Evolutionary conservation across 148 eudicot species (phyloP).

Genomic region (Selenicereus undatus): DNA sequence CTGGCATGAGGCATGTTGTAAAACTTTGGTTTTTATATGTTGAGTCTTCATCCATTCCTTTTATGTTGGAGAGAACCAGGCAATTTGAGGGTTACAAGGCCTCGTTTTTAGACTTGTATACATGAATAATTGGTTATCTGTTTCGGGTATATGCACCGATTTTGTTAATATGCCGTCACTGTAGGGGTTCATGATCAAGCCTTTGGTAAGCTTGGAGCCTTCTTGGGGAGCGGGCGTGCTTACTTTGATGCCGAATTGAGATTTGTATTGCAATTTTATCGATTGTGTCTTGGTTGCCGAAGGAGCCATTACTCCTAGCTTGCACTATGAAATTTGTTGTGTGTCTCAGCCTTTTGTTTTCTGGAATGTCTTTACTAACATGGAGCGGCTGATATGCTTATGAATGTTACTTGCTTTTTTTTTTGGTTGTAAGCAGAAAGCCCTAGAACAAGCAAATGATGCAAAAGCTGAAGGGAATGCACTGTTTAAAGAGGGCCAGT

Average conservation of each 20-base stretch:
- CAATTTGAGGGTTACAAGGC: not conserved
- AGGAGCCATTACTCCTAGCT: not conserved
- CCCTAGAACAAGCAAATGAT: constrained; percentile 68
- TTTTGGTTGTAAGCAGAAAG: constrained; percentile 41
- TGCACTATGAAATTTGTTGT: not conserved
- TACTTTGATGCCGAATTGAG: too few species aligned
- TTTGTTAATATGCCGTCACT: not conserved
- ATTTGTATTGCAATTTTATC: not conserved
- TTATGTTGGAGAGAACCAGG: not conserved
- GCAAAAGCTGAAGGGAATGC: constrained; percentile 77
- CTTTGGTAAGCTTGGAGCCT: not conserved
- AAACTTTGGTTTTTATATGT: not conserved
- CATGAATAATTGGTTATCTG: not conserved
- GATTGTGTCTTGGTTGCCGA: not conserved
- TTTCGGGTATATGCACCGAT: not conserved
- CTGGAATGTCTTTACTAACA: not conserved
- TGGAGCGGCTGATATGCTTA: not conserved
- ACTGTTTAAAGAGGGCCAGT: constrained; percentile 58
- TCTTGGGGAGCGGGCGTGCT: too few species aligned
- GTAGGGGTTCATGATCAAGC: not conserved
- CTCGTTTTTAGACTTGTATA: not conserved
- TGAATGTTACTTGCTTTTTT: not conserved
- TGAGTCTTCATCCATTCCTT: not conserved
- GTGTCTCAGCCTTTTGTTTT: not conserved
- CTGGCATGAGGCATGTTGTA: not conserved